A percentile compares a stretch with the other conserved stretches of the same genome.
Evolutionary conservation across 306 rosid species (phyloP).

Genomic region (Purshia tridentata): DNA sequence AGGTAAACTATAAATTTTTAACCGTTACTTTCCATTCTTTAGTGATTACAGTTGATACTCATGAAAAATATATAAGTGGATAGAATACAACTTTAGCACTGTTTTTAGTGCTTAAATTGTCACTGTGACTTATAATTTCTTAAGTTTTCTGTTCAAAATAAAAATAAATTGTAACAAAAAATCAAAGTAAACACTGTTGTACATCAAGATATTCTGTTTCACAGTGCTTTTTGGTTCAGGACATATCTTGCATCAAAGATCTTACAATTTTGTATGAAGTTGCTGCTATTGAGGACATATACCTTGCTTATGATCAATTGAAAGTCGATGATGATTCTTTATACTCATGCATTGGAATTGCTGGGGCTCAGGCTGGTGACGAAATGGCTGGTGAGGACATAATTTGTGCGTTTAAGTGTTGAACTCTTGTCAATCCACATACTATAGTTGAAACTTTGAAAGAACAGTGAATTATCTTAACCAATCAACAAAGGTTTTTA

Average conservation of each 20-base stretch:
- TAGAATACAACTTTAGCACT: background rate
- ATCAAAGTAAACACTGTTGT: background rate
- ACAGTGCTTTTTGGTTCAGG: constrained; percentile 53
- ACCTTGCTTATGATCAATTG: constrained; percentile 86
- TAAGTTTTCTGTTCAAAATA: background rate
- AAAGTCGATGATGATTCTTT: constrained; percentile 81
- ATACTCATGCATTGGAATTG: constrained; percentile 85
- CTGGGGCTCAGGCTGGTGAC: constrained; percentile 78
- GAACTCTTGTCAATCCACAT: background rate
- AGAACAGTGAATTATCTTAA: background rate
- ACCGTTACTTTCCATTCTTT: constrained; percentile 19
- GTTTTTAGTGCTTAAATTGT: background rate
- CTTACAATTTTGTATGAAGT: constrained; percentile 69
- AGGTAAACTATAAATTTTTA: constrained; percentile 55
- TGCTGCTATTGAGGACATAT: constrained; percentile 73
- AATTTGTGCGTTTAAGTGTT: constrained; percentile 12
- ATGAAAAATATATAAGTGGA: background rate
- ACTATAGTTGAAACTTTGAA: background rate
- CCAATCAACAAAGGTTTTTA: background rate
- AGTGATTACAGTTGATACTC: constrained; percentile 8
- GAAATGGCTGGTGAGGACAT: constrained; percentile 50
- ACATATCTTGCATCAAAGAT: constrained; percentile 92
- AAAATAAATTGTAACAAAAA: background rate
- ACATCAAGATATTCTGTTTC: constrained; percentile 10
- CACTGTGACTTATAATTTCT: background rate